A percentile compares a stretch with the other conserved stretches of the same genome.
These are phyloP conservation scores for Diaporthe velutina DNA, from an alignment of 2,329 filamentous ascomycete genomes.

Conservation along the genomic window DNA sequence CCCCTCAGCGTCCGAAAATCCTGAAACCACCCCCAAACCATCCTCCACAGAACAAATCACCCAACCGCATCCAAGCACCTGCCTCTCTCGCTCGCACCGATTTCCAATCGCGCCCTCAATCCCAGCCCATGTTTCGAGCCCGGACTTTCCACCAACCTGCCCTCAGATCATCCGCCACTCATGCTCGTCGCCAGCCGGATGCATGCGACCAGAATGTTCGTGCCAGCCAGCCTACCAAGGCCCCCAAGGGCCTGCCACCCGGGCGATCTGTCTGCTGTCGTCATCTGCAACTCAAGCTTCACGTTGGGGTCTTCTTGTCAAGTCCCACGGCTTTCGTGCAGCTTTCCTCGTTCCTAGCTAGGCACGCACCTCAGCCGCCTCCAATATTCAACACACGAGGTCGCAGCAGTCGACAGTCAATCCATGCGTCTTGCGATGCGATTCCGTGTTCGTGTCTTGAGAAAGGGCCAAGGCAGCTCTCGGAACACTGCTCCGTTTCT, in stretches of 20 bases:
- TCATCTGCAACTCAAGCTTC: neutral
- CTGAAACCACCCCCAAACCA: conserved; percentile 37
- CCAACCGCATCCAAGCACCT: conserved; percentile 16
- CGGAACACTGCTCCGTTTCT: conserved; percentile 28
- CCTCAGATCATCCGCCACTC: conserved; percentile 7
- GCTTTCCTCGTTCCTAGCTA: neutral
- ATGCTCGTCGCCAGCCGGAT: neutral
- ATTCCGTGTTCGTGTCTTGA: conserved; percentile 7
- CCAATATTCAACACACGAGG: neutral
- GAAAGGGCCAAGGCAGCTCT: conserved; percentile 10
- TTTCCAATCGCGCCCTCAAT: neutral
- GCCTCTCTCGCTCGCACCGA: conserved; percentile 3
- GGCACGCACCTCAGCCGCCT: neutral
- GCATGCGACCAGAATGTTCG: neutral
- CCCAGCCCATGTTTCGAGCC: conserved; percentile 20
- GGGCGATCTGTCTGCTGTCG: neutral
- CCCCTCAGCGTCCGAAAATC: conserved; percentile 34
- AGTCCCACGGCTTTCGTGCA: neutral
- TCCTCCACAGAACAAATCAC: conserved; percentile 6
- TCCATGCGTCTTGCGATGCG: neutral
- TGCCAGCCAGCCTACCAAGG: neutral
- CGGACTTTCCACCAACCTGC: conserved; percentile 3
- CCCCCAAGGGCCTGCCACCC: neutral
- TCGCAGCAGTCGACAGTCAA: neutral
- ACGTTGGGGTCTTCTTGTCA: too few relatives aligned